Conservation (phyloP, 1,284 basidiomycete species). For the Pisolithus thermaeus region DNA sequence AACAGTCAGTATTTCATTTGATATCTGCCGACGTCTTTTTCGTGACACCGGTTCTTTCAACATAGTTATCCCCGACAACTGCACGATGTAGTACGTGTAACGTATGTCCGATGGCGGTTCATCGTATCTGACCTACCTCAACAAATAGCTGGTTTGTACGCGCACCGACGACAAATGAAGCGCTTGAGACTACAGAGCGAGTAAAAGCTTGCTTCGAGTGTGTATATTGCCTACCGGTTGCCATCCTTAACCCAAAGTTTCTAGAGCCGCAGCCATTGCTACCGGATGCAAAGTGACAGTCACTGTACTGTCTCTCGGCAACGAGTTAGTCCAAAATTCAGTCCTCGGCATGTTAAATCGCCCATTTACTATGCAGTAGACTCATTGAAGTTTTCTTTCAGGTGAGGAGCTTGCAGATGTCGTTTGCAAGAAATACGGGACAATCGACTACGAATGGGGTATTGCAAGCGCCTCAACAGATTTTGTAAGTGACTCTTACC, state of each 20-base stretch:
- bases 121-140: not conserved
- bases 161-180: slow-evolving; percentile 59
- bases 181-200: slow-evolving; percentile 48
- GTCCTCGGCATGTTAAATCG: slow-evolving; percentile 38
- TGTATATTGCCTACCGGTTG: slow-evolving; percentile 13
- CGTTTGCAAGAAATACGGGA: slow-evolving; percentile 47
- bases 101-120: not conserved
- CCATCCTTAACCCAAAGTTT: not conserved
- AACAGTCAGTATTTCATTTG: slow-evolving; percentile 37
- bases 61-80: slow-evolving; percentile 74
- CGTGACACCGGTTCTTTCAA: not conserved
- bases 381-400: slow-evolving; percentile 16
- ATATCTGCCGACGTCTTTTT: not conserved
- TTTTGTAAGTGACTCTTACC: slow-evolving; percentile 36
- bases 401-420: slow-evolving; percentile 54
- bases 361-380: not conserved
- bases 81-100: slow-evolving; percentile 49
- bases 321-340: slow-evolving; percentile 62
- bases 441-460: slow-evolving; percentile 48
- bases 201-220: slow-evolving; percentile 72
- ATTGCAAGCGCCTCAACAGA: slow-evolving; percentile 64
- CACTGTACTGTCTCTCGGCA: slow-evolving; percentile 32
- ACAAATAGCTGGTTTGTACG: slow-evolving; percentile 56
- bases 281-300: slow-evolving; percentile 64
- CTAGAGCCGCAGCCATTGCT: slow-evolving; percentile 30